Evolutionary conservation across 257 asterid species (phyloP).

Genomic region (Solanum pennellii): DNA sequence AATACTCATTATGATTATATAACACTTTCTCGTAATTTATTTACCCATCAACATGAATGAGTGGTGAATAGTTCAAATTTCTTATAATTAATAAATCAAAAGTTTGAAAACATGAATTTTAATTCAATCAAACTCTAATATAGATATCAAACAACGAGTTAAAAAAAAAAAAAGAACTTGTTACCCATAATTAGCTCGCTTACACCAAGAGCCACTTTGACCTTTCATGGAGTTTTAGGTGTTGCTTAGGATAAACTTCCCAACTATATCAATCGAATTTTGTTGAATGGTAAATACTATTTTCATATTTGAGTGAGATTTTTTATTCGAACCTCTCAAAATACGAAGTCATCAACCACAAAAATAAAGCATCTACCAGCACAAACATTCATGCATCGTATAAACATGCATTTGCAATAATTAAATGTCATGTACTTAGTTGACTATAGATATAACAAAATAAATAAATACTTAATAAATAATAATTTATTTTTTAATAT

Average conservation of each 20-base stretch:
- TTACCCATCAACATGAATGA: neutral
- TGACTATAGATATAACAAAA: neutral
- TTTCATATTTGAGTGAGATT: neutral
- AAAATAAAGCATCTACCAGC: neutral
- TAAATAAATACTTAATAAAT: neutral
- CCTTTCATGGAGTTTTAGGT: neutral
- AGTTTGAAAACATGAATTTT: too few relatives aligned
- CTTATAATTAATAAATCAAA: rapidly evolving
- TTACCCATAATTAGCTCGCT: neutral
- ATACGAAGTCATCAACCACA: neutral
- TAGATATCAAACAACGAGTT: too few relatives aligned
- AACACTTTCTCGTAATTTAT: neutral
- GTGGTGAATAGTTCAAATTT: neutral
- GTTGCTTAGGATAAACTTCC: neutral
- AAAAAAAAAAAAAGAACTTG: neutral
- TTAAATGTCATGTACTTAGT: neutral
- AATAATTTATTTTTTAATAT: neutral
- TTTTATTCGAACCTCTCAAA: too few relatives aligned
- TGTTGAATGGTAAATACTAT: rapidly evolving
- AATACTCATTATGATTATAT: neutral
- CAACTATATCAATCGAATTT: neutral
- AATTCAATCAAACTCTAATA: too few relatives aligned
- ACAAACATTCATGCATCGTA: neutral
- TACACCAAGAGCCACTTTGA: neutral
- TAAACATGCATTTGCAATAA: neutral